These are phyloP conservation scores for Aspergillus unguis DNA, from an alignment of 2,329 filamentous ascomycete genomes.

Conservation along the genomic window DNA sequence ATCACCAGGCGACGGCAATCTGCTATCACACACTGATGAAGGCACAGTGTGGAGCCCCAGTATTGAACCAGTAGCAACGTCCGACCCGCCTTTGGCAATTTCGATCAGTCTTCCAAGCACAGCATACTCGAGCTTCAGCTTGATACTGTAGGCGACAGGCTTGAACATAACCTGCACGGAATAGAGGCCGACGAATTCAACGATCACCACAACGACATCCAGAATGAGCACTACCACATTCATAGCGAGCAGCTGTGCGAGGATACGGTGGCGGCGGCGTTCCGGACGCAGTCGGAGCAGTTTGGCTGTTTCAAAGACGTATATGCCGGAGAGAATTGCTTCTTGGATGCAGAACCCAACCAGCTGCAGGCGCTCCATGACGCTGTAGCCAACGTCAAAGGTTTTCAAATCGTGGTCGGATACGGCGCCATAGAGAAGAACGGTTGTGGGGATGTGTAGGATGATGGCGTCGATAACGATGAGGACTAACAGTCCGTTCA, in stretches of 20 bases:
- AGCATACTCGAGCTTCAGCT: conserved; percentile 55
- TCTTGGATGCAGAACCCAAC: conserved; percentile 53
- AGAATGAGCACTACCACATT: conserved; percentile 48
- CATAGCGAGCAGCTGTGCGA: conserved; percentile 50
- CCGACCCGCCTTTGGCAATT: conserved; percentile 1
- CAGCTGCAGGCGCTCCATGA: conserved; percentile 51
- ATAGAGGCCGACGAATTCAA: conserved; percentile 40
- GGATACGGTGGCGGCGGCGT: conserved; percentile 19
- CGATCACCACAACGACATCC: conserved; percentile 42
- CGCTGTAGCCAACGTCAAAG: conserved; percentile 28
- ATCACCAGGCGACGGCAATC: neutral
- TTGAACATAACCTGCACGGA: conserved; percentile 42
- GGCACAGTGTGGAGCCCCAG: conserved; percentile 1
- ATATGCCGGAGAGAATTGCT: conserved; percentile 47
- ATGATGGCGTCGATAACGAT: conserved; percentile 40
- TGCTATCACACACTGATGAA: neutral
- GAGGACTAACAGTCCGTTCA: conserved; percentile 37
- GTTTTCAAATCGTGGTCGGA: conserved; percentile 16
- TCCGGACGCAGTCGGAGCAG: conserved; percentile 33
- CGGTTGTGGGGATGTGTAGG: conserved; percentile 38
- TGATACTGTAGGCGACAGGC: conserved; percentile 35
- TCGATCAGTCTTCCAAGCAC: conserved; percentile 48
- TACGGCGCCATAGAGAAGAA: conserved; percentile 35
- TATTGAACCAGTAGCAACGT: neutral
- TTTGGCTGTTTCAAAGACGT: conserved; percentile 49